These are phyloP conservation scores for Pleurotus citrinopileatus DNA, from an alignment of 768 basidiomycete species.

Conservation along the genomic window DNA sequence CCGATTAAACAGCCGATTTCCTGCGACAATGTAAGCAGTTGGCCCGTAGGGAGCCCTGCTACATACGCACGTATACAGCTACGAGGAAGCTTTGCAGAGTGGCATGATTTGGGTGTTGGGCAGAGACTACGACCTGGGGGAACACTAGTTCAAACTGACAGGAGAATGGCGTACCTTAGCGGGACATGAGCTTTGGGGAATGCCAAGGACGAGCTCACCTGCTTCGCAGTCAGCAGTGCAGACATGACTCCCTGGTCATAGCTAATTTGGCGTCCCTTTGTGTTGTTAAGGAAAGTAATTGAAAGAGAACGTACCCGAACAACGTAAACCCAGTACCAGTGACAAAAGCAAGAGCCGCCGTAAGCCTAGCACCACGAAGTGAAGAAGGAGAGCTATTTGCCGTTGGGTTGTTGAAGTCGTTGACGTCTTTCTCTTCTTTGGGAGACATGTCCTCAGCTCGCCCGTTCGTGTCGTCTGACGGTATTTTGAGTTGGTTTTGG, in stretches of 20 bases:
- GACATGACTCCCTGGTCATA: constrained; percentile 75
- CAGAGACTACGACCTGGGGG: constrained; percentile 45
- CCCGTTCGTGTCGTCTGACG: no score
- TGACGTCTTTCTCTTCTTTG: not conserved
- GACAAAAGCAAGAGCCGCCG: constrained; percentile 50
- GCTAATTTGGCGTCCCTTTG: constrained; percentile 22
- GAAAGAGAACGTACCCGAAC: constrained; percentile 43
- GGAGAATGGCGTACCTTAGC: not conserved
- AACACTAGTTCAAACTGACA: constrained; percentile 54
- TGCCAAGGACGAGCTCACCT: constrained; percentile 27
- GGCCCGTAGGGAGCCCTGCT: not conserved
- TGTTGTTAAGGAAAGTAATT: not conserved
- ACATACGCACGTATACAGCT: constrained; percentile 50
- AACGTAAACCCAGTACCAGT: constrained; percentile 59
- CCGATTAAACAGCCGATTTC: constrained; percentile 66
- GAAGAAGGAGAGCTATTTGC: constrained; percentile 11
- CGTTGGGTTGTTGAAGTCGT: not conserved
- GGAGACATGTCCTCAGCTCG: not conserved
- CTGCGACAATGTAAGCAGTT: constrained; percentile 24
- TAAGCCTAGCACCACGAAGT: constrained; percentile 42
- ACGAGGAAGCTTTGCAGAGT: constrained; percentile 59
- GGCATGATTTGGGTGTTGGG: constrained; percentile 41
- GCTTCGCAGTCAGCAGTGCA: constrained; percentile 54
- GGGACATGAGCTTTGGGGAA: not conserved
- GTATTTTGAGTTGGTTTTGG: no score